Base-by-base conservation (phyloP, 177 flowering plant species). In the Vitis hybrid region DNA sequence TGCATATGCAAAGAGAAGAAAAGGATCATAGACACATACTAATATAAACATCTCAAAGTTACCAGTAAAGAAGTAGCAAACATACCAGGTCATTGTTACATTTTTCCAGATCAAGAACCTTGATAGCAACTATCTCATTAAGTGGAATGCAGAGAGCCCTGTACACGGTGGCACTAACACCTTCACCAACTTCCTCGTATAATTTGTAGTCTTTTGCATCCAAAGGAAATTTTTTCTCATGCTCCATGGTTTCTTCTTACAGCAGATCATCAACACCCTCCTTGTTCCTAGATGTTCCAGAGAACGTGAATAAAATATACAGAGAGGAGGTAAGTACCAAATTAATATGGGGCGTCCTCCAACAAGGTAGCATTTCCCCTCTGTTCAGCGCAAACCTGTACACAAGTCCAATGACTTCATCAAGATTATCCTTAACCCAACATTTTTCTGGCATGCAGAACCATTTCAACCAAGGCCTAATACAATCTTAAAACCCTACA, bases 111-210 rank as follows among this genome's bases (percentile, higher is more conserved):
- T 95, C 98, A 80, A 95, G 86, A 79, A 91, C 94, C 85, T 95
- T 95, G 81, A 93, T 87, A 46, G 98, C 99, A 76, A 95, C 97
- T 64, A 77, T 82, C 79, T 88, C 91, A 77, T 95, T 89, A 46
- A 90, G 83, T 2, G 98, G 97, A 70, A 89, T 58, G 79, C 98
- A 95, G 51, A 91, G 87, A 74, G 99, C 99, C 77, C 97, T 82
- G 73, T 86, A 85, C 12, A 95, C 98, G 32, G 88, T 84, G 21
- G 99, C 98, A 72, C 97, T 93, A 72, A 91, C 97, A 56, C 99
- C 99, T 71, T 93, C 93, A 65, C 99, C 99, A 76, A 93, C 88
- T 74, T 90, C 99, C 81, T 95, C 99, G 65, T 84, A 91, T 71
- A 91, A 77, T 70, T 84, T 85, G 77, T 95, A 95, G 64, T 91